Evolutionary conservation across 148 eudicot species (phyloP), one percentile per base, ranked within the genome.

Genomic region (Vaccinium vitisidaea): DNA sequence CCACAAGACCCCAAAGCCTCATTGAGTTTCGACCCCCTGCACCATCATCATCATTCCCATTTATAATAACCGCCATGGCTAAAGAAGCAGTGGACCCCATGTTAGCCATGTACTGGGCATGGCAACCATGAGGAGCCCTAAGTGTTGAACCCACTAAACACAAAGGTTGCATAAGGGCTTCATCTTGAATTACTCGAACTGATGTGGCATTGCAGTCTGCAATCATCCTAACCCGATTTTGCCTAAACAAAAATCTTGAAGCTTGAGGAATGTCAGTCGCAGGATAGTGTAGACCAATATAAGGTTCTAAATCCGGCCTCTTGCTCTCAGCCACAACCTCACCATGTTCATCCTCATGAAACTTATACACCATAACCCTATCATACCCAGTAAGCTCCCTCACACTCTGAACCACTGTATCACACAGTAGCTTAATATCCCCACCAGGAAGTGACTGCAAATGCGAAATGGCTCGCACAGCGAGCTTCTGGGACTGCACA

Each of bases 231-330:
- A 93, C 98, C 74, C 98, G 88, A 80, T 93, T 97, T 86, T 95
- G 98, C 85, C 90, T 95, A 86, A 97, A 97, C 89, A 97, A 82
- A 87, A 97, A 95, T 84, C 99, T 91, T 0, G 99, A 94, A 5
- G 98, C 99, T 81, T 97, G 99, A 30, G 99, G 99, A 71, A 97
- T 95, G 83, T 97, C 99, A 10, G 99, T 97, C 13, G 99, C 94
- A 58, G 99, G 99, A 86, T 97, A 97, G 90, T 95, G 99, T 84
- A 97, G 87, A 19, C 99, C 99, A 16, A 95, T 82, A 82, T 94
- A 97, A 0, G 99, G 98, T 85, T 95, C 98, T 69, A 97, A 92
- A 85, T 94, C 98, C 0, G 91, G 52, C 74, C 91, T 83, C 86
- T 89, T 95, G 77, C 93, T 89, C 92, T 97, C 99, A 12, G 99